Base-by-base conservation (phyloP, 805 yeast genomes). In the Nakazawaea ambrosiae region DNA sequence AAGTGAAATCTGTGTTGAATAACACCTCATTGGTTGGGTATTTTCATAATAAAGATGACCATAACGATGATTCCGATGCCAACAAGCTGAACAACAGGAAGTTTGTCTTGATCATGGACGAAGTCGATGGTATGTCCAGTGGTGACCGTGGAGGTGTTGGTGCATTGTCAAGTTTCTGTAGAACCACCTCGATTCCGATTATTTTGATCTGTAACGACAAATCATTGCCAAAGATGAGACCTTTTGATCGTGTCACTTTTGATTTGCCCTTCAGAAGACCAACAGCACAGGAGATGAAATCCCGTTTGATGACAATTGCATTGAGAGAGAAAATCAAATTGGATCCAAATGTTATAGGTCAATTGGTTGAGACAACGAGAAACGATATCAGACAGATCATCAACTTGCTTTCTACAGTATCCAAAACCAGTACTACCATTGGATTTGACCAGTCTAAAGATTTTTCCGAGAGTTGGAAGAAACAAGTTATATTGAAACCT, bases 131-230 rank as follows among this genome's bases (percentile, higher is more conserved):
- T 49, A 92, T 92, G 97, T 86, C 96, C 28, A 88, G 94, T 53
- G 99, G 99, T 46, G 99, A 92, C 60, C 81, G 92, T 49, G 99
- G 99, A 44, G 99, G 99, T 45, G 96, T 92, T 20, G 97, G 96
- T 18, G 94, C 88, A 43, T 69, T 92, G 58, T 87, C 97, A 0
- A 78, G 81, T 28, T 81, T 86, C 49, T 89, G 97, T 54, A 71
- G 81, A 30, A 80, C 78, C 35, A 88, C 97, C 0, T 71, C 78
- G 31, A 85, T 90, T 49, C 98, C 99, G 12, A 73, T 92, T 64
- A 88, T 92, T 42, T 68, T 90, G 37, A 89, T 92, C 44, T 90
- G 97, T 64, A 92, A 92, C 61, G 99, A 92, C 55, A 81, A 84
- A 48, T 74, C 86, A 14, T 66, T 86, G 41, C 97, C 96, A 1